Conservation (phyloP, 2,329 filamentous ascomycete species). For the Cadophora malorum region DNA sequence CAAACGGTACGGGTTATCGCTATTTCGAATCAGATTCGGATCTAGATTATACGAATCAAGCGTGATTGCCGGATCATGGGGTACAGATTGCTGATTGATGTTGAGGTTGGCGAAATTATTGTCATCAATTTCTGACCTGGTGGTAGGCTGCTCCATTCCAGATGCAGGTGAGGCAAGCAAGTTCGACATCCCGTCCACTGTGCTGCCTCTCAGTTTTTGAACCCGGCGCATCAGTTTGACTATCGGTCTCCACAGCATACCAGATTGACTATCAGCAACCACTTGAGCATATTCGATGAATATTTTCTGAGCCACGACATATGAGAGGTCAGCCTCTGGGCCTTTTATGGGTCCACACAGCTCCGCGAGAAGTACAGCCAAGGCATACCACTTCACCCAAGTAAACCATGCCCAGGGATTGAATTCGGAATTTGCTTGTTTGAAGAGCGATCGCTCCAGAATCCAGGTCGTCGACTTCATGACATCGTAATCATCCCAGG, state of each 20-base stretch:
- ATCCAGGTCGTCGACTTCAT: conserved; percentile 23
- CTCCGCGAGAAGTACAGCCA: conserved; percentile 26
- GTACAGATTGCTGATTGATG: neutral
- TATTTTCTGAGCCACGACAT: conserved; percentile 18
- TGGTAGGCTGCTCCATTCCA: neutral
- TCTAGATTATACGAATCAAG: neutral
- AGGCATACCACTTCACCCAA: conserved; percentile 26
- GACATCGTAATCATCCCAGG: conserved; percentile 24
- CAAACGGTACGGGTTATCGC: neutral
- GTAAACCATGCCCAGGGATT: conserved; percentile 24
- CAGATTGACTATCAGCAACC: conserved; percentile 22
- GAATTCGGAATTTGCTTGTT: conserved; percentile 7
- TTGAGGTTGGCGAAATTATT: neutral
- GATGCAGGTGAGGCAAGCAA: neutral
- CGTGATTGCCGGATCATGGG: neutral
- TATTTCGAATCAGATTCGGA: neutral
- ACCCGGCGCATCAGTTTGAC: conserved; percentile 27
- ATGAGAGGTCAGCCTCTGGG: conserved; percentile 1
- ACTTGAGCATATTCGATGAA: conserved; percentile 21
- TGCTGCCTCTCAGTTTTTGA: conserved; percentile 9
- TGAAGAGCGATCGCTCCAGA: conserved; percentile 17
- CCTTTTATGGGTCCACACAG: conserved; percentile 17
- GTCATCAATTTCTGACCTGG: neutral
- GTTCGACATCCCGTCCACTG: neutral
- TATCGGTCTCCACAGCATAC: conserved; percentile 29